phyloP scores from a whole-genome alignment of 495 filamentous ascomycete species.

The Penicillium tannophilum region DNA sequence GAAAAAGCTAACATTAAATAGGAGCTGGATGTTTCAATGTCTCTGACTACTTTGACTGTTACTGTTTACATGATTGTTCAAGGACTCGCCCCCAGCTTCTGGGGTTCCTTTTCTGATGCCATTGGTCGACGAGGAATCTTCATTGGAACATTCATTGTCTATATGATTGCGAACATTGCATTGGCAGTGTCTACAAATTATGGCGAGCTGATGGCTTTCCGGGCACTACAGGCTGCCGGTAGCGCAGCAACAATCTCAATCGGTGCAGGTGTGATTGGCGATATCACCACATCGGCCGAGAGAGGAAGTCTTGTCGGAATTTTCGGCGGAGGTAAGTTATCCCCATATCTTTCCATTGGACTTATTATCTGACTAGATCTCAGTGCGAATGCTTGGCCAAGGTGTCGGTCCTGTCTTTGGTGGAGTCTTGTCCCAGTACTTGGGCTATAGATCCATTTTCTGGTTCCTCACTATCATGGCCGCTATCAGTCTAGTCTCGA shows the following conservation, averaged over 20 bases:
- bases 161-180: slow-evolving; percentile 58
- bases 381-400: slow-evolving; percentile 52
- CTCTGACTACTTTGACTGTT: slow-evolving; percentile 39
- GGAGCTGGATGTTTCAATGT: slow-evolving; percentile 34
- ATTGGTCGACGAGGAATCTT: slow-evolving; percentile 45
- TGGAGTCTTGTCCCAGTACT: slow-evolving; percentile 62
- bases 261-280: slow-evolving; percentile 44
- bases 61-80: slow-evolving; percentile 51
- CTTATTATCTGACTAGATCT: slow-evolving; percentile 5
- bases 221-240: slow-evolving; percentile 65
- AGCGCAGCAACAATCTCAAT: slow-evolving; percentile 55
- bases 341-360: background rate
- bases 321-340: slow-evolving; percentile 38
- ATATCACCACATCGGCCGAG: slow-evolving; percentile 42
- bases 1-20: slow-evolving; percentile 8
- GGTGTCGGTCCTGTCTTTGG: slow-evolving; percentile 67
- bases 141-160: slow-evolving; percentile 43
- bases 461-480: slow-evolving; percentile 69
- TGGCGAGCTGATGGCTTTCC: slow-evolving; percentile 60
- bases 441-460: slow-evolving; percentile 72
- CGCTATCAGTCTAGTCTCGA: slow-evolving; percentile 49
- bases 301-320: slow-evolving; percentile 43
- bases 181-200: slow-evolving; percentile 65
- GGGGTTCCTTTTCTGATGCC: slow-evolving; percentile 47
- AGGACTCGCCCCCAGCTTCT: slow-evolving; percentile 47